Conservation (phyloP, 1,284 basidiomycete genomes). For the Fomitopsis palustris region DNA sequence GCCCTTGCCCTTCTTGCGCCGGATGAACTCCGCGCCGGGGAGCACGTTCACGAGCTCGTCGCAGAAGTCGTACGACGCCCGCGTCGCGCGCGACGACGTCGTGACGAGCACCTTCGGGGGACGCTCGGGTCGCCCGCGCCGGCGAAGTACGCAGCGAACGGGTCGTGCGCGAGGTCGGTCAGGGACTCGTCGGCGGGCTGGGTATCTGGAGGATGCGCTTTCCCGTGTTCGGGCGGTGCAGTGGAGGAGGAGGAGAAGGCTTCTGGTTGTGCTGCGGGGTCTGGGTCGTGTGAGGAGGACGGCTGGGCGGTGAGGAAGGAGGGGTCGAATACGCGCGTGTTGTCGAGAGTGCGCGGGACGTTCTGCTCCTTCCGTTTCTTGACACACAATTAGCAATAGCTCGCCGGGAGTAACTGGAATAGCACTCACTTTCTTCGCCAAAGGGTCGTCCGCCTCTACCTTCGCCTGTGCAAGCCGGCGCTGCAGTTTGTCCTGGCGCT, state of each 20-base stretch:
- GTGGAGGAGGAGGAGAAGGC: constrained; percentile 17
- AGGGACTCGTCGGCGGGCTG: constrained; percentile 53
- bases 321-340: constrained; percentile 87
- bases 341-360: constrained; percentile 90
- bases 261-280: constrained; percentile 16
- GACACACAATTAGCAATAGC: not conserved
- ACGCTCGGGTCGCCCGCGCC: constrained; percentile 58
- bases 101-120: constrained; percentile 90
- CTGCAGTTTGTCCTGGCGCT: constrained; percentile 80
- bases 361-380: constrained; percentile 84
- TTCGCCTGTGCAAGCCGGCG: constrained; percentile 73
- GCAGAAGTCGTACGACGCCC: constrained; percentile 83
- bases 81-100: constrained; percentile 85
- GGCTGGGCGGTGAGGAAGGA: constrained; percentile 77
- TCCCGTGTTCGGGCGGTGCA: constrained; percentile 11
- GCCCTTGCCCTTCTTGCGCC: constrained; percentile 87
- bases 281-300: constrained; percentile 18
- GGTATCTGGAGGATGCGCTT: constrained; percentile 4
- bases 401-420: not conserved
- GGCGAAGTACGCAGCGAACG: constrained; percentile 69
- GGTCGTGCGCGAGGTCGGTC: constrained; percentile 67
- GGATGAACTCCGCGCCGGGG: constrained; percentile 92
- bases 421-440: constrained; percentile 62
- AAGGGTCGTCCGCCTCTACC: constrained; percentile 67
- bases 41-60: constrained; percentile 91